Evolutionary conservation across 257 asterid species (phyloP), one percentile per base, ranked within the genome.

Genomic region (Solanum dulcamara): DNA sequence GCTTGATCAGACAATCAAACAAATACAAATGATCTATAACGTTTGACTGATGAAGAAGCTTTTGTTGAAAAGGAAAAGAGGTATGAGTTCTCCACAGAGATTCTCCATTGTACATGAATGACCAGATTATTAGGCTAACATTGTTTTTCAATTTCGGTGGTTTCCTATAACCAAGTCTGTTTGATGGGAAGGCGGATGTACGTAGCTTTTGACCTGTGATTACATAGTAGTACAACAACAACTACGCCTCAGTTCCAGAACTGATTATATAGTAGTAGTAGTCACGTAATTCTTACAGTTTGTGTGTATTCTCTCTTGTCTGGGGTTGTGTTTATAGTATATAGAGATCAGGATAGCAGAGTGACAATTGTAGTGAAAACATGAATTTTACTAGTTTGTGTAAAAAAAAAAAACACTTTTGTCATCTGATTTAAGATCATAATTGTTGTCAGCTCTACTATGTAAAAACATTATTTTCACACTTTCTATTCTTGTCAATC

Each of bases 1-100:
- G 90, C 98, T 71, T 94, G 88, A 90, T 72, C 81, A 11, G 3
- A 10, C 32, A 10, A 67, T 32, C 24, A 7, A 32, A 7, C 37
- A 30, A 1, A 66, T 8, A 7, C 13, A 17, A 15, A 30, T 94
- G 88, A 90, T 87, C 80, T 26, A 68, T 60, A 44, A 46, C 62
- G 2, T 77, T 46, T 46, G 62, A 28, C 62, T 77, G 83, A 80
- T 28, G 68, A 80, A 17, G n/a, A 28, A 42, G 44, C 22, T 44
- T n/a, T n/a, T 22, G 57, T 35, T 48, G 1, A 11, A 14, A 50
- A 81, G 74, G 64, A 24, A 46, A 77, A 30, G 83, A 77, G 62
- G 83, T 77, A 46, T 6, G 24, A 77, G 28, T 77, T 77, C 83
- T 77, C n/a, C n/a, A n/a, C n/a, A n/a, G n/a, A n/a, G n/a, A n/a